Conservation (phyloP, 164 flowering plant genomes). For the Tetrastigma voinierianum region DNA sequence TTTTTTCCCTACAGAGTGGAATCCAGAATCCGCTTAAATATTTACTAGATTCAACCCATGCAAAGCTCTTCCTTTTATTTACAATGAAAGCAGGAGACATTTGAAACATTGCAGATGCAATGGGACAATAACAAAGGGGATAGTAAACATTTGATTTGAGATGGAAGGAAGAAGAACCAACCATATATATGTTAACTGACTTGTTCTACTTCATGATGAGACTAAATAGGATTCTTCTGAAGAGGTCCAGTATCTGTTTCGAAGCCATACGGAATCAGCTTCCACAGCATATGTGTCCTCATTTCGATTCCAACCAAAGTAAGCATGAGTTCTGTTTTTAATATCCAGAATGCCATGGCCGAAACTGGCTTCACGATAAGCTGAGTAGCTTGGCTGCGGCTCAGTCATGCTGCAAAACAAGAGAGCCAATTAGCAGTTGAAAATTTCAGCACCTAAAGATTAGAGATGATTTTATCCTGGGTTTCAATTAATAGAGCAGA, state of each 20-base stretch:
- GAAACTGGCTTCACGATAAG: slow-evolving; percentile 81
- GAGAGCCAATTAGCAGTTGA: background rate
- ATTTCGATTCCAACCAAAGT: slow-evolving; percentile 74
- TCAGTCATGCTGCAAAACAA: slow-evolving; percentile 61
- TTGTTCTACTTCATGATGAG: background rate
- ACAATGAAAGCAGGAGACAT: too few species aligned
- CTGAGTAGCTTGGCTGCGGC: slow-evolving; percentile 87
- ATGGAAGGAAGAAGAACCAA: background rate
- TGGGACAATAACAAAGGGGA: too few species aligned
- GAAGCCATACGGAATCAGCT: slow-evolving; percentile 67
- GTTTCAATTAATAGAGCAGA: background rate
- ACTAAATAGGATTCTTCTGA: slow-evolving; percentile 12
- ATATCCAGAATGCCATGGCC: slow-evolving; percentile 81
- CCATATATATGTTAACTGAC: too few species aligned
- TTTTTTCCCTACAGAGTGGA: too few species aligned
- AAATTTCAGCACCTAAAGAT: too few species aligned
- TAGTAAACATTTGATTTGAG: too few species aligned
- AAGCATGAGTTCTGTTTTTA: slow-evolving; percentile 83
- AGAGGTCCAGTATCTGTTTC: slow-evolving; percentile 52
- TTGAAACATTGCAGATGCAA: too few species aligned
- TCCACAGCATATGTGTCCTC: slow-evolving; percentile 63
- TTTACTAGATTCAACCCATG: too few species aligned
- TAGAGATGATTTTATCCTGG: too few species aligned
- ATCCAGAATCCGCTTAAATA: too few species aligned
- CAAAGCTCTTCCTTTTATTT: too few species aligned